Conservation (phyloP, 306 rosid species). For the Delonix regia region DNA sequence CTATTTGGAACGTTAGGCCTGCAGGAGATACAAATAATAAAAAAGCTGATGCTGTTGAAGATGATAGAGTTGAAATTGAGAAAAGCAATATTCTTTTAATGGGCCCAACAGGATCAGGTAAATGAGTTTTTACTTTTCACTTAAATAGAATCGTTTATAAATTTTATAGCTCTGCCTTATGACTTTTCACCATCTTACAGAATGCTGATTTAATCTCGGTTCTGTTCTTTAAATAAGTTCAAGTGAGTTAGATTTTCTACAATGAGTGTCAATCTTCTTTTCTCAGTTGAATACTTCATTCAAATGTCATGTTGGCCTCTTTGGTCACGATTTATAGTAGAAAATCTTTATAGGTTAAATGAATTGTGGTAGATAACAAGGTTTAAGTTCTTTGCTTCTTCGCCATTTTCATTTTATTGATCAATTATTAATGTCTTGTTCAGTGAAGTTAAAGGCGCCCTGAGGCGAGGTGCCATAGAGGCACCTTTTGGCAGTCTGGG, state of each 20-base stretch:
- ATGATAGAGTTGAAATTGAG: constrained; percentile 91
- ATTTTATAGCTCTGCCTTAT: not conserved
- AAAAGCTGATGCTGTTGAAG: constrained; percentile 55
- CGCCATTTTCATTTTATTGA: constrained; percentile 22
- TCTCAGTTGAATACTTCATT: constrained; percentile 17
- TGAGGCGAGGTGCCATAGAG: no score
- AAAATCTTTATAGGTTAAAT: constrained; percentile 12
- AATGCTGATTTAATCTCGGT: constrained; percentile 16
- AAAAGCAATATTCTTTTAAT: constrained; percentile 94
- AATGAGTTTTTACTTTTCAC: constrained; percentile 34
- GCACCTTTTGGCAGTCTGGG: no score
- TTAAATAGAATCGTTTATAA: not conserved
- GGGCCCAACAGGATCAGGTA: constrained; percentile 99
- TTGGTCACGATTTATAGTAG: not conserved
- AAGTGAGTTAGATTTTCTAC: not conserved
- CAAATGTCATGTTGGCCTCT: not conserved
- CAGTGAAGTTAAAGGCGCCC: no score
- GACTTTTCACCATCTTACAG: not conserved
- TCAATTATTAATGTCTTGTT: constrained; percentile 4
- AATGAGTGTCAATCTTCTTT: not conserved
- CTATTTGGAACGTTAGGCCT: constrained; percentile 71
- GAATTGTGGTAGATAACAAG: not conserved
- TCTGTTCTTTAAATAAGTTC: constrained; percentile 1
- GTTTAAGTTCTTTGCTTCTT: constrained; percentile 22
- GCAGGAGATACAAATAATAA: constrained; percentile 66